Base-by-base conservation (phyloP, 768 basidiomycete species). In the Leccinum subgranulosum region DNA sequence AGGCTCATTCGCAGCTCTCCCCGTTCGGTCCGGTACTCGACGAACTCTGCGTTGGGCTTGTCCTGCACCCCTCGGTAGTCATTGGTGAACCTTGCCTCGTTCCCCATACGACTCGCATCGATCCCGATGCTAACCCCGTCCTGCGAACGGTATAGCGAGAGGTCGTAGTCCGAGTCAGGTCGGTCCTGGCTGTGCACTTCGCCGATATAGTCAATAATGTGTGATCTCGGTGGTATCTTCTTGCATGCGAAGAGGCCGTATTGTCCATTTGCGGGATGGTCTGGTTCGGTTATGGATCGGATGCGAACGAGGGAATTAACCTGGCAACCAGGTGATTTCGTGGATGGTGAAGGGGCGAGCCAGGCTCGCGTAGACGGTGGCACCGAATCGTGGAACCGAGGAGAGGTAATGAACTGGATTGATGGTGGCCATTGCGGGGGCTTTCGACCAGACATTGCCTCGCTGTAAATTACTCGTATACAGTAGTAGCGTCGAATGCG, bases 21-120 rank as follows among this genome's bases (percentile, higher is more conserved):
- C 33, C 61, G 64, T 19, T 57, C 61, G 10, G 77, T 78, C 57
- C 82, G 75, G 36, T 74, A 72, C 43, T 92, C 90, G 51, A 77
- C 74, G 64, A 93, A 93, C 28, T 81, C 63, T 1, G 85, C 88
- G 62, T 94, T 94, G 4, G 91, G 84, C 67, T 77, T 86, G 23
- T 71, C 69, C 50, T 69, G 75, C n/a, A 94, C 77, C 3, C 92
- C 91, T 55, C 94, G 81, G 73, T 88, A 98, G 75, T 96, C 94
- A 64, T 97, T 97, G 57, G 92, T 79, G 68, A 96, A 94, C 65
- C 94, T 78, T 1, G 87, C 88, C 70, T 94, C 91, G 73, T 95
- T 97, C 28, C 94, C 94, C 77, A 82, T 82, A 3, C 46, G 62
- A 28, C 77, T 76, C 19, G 93, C 92, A 69, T 97, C 94, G 41